Conservation (phyloP, 2,329 filamentous ascomycete genomes). For the Paecilomyces formosus region DNA sequence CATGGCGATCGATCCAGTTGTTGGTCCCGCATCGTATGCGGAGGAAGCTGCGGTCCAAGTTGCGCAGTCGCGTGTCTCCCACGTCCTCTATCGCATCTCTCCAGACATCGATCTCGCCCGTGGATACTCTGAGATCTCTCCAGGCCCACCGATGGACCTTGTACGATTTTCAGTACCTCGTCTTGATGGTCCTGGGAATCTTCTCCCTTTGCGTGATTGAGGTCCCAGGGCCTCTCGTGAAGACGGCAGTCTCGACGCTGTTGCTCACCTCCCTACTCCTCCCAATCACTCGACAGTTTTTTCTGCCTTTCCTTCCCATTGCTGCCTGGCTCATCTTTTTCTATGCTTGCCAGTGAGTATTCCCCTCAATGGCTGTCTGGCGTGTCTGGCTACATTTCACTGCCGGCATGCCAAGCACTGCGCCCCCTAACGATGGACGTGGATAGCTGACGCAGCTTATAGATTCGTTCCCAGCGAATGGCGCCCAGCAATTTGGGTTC, state of each 20-base stretch:
- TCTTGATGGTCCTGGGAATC: conserved; percentile 65
- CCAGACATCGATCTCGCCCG: conserved; percentile 73
- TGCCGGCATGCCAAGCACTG: not conserved
- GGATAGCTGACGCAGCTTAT: not conserved
- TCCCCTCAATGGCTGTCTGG: not conserved
- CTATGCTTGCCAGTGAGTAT: conserved; percentile 80
- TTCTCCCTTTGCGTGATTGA: conserved; percentile 81
- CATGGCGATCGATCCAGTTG: conserved; percentile 44
- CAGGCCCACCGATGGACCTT: conserved; percentile 71
- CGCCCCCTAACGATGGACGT: not conserved
- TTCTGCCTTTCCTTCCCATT: conserved; percentile 78
- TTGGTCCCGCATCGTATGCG: conserved; percentile 58
- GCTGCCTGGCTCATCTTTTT: conserved; percentile 85
- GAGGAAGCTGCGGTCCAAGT: conserved; percentile 60
- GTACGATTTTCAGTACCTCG: conserved; percentile 77
- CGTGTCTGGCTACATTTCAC: not conserved
- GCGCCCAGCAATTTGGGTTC: conserved; percentile 90
- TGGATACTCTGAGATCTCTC: conserved; percentile 68
- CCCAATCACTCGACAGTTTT: conserved; percentile 83
- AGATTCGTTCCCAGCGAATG: conserved; percentile 87
- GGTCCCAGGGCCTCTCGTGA: conserved; percentile 66
- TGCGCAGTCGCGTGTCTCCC: conserved; percentile 59
- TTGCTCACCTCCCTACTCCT: conserved; percentile 66
- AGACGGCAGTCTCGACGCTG: conserved; percentile 62
- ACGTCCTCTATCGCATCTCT: conserved; percentile 67